phyloP scores from a whole-genome alignment of 345 rosid species.

The Anacardium occidentale region DNA sequence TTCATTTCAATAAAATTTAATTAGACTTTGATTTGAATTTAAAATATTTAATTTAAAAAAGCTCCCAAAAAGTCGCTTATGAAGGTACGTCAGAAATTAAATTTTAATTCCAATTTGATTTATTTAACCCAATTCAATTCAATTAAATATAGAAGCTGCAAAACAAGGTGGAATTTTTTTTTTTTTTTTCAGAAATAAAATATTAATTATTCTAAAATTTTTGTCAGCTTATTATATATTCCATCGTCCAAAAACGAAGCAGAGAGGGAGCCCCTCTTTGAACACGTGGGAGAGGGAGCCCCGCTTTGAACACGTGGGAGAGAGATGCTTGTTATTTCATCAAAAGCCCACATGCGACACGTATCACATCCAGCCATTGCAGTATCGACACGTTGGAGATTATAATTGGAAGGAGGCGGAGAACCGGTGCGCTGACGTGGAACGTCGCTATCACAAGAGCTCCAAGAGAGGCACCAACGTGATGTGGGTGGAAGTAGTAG shows the following conservation, averaged over 20 bases:
- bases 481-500: constrained; percentile 28
- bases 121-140: too few relatives aligned
- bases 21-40: too few relatives aligned
- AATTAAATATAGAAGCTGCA: too few relatives aligned
- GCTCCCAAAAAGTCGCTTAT: too few relatives aligned
- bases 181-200: too few relatives aligned
- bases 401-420: constrained; percentile 13
- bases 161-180: too few relatives aligned
- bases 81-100: too few relatives aligned
- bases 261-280: not conserved
- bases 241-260: not conserved
- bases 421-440: constrained; percentile 45
- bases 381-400: constrained; percentile 21
- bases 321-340: constrained; percentile 5
- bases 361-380: not conserved
- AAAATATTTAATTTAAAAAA: too few relatives aligned
- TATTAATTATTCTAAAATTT: too few relatives aligned
- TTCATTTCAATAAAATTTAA: too few relatives aligned
- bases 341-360: constrained; percentile 19
- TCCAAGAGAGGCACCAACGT: not conserved
- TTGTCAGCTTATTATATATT: too few relatives aligned
- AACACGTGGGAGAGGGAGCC: constrained; percentile 27
- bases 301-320: constrained; percentile 32
- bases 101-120: too few relatives aligned
- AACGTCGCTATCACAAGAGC: constrained; percentile 30